Conservation (phyloP, 495 filamentous ascomycete species). For the Lophiotrema nucula region DNA sequence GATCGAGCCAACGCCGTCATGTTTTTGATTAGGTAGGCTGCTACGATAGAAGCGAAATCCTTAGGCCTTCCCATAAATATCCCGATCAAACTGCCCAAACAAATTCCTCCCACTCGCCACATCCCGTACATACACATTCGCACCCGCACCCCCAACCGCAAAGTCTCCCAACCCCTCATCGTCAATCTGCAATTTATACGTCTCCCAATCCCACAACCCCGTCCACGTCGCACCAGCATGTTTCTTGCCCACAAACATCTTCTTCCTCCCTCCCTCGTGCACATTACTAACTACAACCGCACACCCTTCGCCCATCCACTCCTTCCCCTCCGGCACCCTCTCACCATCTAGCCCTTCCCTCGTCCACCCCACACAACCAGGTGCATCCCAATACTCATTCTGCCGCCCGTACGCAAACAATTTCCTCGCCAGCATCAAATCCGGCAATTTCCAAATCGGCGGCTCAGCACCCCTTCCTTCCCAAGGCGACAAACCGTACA, state of each 20-base stretch:
- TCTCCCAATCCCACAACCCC: background rate
- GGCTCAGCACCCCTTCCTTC: slow-evolving; percentile 40
- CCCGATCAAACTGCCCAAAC: background rate
- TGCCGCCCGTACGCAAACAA: slow-evolving; percentile 67
- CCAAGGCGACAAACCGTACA: slow-evolving; percentile 64
- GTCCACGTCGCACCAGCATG: background rate
- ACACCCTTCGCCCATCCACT: background rate
- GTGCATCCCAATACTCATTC: slow-evolving; percentile 62
- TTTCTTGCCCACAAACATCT: background rate
- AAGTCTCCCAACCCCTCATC: background rate
- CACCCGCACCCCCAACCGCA: background rate
- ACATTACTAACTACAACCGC: background rate
- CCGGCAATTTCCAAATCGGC: slow-evolving; percentile 50
- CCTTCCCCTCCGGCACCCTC: background rate
- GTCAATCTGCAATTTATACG: background rate
- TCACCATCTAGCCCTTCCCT: slow-evolving; percentile 47
- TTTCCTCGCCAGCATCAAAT: slow-evolving; percentile 60
- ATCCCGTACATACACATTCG: background rate
- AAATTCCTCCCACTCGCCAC: background rate
- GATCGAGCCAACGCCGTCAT: no score
- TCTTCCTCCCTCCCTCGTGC: background rate
- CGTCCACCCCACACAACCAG: slow-evolving; percentile 67
- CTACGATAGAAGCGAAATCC: background rate
- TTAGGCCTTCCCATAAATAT: background rate
- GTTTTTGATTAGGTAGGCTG: no score